These are phyloP conservation scores for Tuctoria greenei DNA, from an alignment of 176 grass and related monocot species.

Conservation along the genomic window DNA sequence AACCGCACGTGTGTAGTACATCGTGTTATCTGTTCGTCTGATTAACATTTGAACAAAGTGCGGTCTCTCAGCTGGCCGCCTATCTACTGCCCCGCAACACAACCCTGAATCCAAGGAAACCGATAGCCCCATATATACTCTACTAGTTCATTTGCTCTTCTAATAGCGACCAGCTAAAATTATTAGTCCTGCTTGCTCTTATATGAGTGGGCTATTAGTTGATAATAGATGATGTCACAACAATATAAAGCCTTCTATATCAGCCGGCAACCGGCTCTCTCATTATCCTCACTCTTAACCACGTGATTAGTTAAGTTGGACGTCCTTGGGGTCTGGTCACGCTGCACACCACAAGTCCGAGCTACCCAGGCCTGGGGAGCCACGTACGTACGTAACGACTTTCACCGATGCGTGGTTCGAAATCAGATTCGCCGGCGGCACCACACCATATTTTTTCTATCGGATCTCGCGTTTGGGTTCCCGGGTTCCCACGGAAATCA, in stretches of 20 bases:
- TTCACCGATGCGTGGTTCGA: constrained; percentile 32
- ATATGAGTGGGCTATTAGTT: too few relatives aligned
- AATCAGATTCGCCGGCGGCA: constrained; percentile 44
- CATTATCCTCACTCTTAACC: not conserved
- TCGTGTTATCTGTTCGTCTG: constrained; percentile 12
- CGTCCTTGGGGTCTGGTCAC: not conserved
- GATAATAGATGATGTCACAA: too few relatives aligned
- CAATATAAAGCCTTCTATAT: too few relatives aligned
- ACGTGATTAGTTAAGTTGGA: constrained; percentile 1
- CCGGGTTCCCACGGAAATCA: constrained; percentile 45
- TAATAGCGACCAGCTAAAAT: too few relatives aligned
- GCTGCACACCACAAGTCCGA: not conserved
- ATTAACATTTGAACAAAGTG: constrained; percentile 16
- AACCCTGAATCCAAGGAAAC: constrained; percentile 39
- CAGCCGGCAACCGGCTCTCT: too few relatives aligned
- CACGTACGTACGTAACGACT: constrained; percentile 11
- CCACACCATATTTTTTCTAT: constrained; percentile 33
- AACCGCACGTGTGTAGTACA: constrained; percentile 34
- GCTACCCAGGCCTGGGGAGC: not conserved
- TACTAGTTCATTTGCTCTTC: too few relatives aligned
- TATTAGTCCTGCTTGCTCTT: too few relatives aligned
- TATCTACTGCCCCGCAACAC: constrained; percentile 23
- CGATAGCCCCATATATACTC: constrained; percentile 32
- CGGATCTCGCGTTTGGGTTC: constrained; percentile 46
- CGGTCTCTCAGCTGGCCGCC: constrained; percentile 23